These are phyloP conservation scores for Porogramme epimiltina DNA, from an alignment of 1,284 basidiomycete species.

Conservation along the genomic window DNA sequence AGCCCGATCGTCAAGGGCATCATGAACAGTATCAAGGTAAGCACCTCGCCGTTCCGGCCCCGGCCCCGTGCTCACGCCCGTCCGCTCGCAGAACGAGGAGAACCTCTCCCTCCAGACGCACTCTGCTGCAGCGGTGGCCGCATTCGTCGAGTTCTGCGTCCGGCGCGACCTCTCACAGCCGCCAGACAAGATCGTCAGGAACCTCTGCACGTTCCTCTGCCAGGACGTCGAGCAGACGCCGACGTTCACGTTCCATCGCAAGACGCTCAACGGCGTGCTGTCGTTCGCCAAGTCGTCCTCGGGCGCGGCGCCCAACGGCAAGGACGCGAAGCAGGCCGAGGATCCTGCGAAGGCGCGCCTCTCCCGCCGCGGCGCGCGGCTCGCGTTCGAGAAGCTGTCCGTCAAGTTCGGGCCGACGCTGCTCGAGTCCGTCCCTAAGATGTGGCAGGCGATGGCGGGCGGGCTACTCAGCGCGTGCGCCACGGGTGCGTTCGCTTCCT, in stretches of 20 bases:
- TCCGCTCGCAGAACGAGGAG: slow-evolving; percentile 75
- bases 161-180: slow-evolving; percentile 61
- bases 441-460: slow-evolving; percentile 93
- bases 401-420: slow-evolving; percentile 75
- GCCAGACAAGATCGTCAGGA: slow-evolving; percentile 95
- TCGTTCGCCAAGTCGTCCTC: slow-evolving; percentile 58
- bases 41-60: slow-evolving; percentile 13
- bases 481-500: slow-evolving; percentile 46
- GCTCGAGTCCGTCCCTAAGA: slow-evolving; percentile 81
- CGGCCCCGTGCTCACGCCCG: too few relatives aligned
- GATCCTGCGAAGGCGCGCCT: slow-evolving; percentile 57
- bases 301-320: slow-evolving; percentile 36
- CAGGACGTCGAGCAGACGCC: slow-evolving; percentile 90
- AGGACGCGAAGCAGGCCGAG: slow-evolving; percentile 46
- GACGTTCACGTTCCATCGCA: slow-evolving; percentile 75
- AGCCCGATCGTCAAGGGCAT: slow-evolving; percentile 96
- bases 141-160: slow-evolving; percentile 87
- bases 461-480: slow-evolving; percentile 74
- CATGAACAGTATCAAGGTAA: slow-evolving; percentile 96
- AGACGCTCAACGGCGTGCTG: slow-evolving; percentile 73
- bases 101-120: slow-evolving; percentile 90
- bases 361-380: slow-evolving; percentile 81
- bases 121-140: slow-evolving; percentile 85
- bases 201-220: slow-evolving; percentile 96
- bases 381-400: slow-evolving; percentile 84